Evolutionary conservation across 371 early-diverging fungal species (phyloP).

Genomic region (Capniomyces stellatus): DNA sequence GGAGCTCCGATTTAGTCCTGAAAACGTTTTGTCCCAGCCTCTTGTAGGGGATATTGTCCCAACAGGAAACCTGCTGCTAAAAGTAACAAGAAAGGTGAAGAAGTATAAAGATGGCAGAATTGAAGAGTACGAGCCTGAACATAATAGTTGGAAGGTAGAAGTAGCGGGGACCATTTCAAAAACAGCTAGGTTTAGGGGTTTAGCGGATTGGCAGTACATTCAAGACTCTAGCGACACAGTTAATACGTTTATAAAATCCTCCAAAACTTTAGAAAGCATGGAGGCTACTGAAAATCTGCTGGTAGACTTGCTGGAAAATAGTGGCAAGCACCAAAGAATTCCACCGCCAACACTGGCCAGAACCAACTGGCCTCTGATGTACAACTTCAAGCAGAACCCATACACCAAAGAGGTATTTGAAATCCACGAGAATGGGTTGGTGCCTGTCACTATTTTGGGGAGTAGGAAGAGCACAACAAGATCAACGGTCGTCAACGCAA

Average conservation of each 20-base stretch:
- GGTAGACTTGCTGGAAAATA: too few species aligned
- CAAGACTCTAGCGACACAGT: not conserved
- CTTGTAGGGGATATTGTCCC: slow-evolving; percentile 30
- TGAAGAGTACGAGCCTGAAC: not conserved
- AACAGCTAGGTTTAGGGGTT: slow-evolving; percentile 20
- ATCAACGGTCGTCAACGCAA: not conserved
- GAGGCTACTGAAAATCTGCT: too few species aligned
- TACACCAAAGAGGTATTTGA: not conserved
- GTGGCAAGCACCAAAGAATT: too few species aligned
- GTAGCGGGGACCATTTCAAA: slow-evolving; percentile 16
- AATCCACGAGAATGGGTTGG: not conserved
- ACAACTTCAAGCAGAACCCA: too few species aligned
- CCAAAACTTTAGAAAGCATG: not conserved
- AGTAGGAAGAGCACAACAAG: not conserved
- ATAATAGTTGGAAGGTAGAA: slow-evolving; percentile 5
- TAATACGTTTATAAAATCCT: not conserved
- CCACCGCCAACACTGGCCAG: too few species aligned
- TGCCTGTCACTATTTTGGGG: not conserved
- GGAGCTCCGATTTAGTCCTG: slow-evolving; percentile 30
- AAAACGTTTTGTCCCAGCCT: slow-evolving; percentile 31
- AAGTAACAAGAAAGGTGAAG: slow-evolving; percentile 24
- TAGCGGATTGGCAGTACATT: not conserved
- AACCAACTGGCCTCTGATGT: too few species aligned
- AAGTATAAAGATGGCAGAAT: slow-evolving; percentile 1
- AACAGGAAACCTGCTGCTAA: slow-evolving; percentile 33